A percentile compares a stretch with the other conserved stretches of the same genome.
Evolutionary conservation across 139 green algal species (phyloP).

Genomic region (Asterochloris erici): DNA sequence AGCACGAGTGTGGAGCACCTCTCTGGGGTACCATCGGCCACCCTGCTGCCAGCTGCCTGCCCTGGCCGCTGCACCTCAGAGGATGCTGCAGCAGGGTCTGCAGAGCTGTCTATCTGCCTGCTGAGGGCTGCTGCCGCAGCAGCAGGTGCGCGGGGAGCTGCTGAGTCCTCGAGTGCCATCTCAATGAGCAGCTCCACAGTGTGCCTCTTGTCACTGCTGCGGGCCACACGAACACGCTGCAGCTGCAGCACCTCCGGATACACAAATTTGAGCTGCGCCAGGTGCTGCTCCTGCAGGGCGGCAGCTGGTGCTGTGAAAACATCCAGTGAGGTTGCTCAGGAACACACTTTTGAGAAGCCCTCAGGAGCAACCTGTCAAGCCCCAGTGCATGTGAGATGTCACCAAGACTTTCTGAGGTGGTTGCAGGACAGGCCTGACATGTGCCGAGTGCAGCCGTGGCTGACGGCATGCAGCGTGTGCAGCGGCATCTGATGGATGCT

Average conservation of each 20-base stretch:
- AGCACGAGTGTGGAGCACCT: not conserved
- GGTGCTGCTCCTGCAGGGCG: not conserved
- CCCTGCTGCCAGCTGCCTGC: not conserved
- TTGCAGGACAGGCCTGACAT: not conserved
- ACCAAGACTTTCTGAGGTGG: not conserved
- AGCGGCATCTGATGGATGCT: not conserved
- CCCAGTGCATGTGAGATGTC: not conserved
- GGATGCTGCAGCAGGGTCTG: constrained; percentile 4
- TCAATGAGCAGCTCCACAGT: constrained; percentile 13
- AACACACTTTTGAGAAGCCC: not conserved
- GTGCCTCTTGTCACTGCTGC: not conserved
- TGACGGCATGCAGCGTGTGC: not conserved
- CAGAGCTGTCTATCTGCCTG: not conserved
- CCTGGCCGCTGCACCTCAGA: not conserved
- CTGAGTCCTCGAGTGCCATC: not conserved
- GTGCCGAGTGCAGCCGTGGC: not conserved
- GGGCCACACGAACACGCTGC: constrained; percentile 1
- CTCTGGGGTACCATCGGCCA: not conserved
- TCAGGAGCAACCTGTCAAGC: not conserved
- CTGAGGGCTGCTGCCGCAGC: too few relatives aligned
- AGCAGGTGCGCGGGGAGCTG: too few relatives aligned
- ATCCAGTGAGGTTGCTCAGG: not conserved
- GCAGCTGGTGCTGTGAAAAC: not conserved
- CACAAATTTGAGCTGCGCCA: constrained; percentile 14
- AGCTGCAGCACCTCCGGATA: constrained; percentile 15